phyloP scores from a whole-genome alignment of 2,329 filamentous ascomycete species.

The Penicillium sp. region DNA sequence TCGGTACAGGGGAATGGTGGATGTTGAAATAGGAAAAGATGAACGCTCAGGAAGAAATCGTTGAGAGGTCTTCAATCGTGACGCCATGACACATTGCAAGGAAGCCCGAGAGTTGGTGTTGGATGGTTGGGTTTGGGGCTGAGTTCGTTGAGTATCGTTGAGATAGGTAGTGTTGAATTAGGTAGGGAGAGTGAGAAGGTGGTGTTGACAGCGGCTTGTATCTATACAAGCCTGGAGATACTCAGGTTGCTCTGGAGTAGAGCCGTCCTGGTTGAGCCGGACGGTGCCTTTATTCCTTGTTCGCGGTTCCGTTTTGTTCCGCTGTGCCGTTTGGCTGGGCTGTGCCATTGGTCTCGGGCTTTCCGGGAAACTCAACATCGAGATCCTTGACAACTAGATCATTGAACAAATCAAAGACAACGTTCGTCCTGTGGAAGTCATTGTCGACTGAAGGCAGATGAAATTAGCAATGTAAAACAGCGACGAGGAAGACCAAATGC shows the following conservation, averaged over 20 bases:
- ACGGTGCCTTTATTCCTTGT: constrained; percentile 22
- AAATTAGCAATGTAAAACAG: constrained; percentile 7
- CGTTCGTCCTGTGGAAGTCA: constrained; percentile 79
- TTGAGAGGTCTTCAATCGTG: constrained; percentile 40
- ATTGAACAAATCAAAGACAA: constrained; percentile 81
- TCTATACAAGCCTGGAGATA: too few species aligned
- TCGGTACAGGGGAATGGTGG: constrained; percentile 28
- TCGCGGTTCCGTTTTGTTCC: constrained; percentile 18
- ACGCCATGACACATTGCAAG: constrained; percentile 35
- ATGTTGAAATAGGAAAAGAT: constrained; percentile 36
- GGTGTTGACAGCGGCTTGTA: constrained; percentile 15
- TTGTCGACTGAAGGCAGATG: constrained; percentile 74
- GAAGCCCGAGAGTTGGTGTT: constrained; percentile 21
- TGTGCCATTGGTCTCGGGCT: constrained; percentile 21
- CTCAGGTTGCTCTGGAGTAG: constrained; percentile 1
- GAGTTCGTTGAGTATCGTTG: constrained; percentile 31
- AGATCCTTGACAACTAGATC: constrained; percentile 51
- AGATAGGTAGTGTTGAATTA: constrained; percentile 37
- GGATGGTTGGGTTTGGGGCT: constrained; percentile 18
- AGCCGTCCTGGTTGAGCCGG: constrained; percentile 9
- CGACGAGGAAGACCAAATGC: constrained; percentile 28
- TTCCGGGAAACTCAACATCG: constrained; percentile 27
- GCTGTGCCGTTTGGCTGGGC: constrained; percentile 16
- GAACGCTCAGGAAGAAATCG: constrained; percentile 39
- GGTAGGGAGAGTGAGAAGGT: constrained; percentile 16